Conservation (phyloP, 441 rosid genomes). For the Euphorbia corollata region DNA sequence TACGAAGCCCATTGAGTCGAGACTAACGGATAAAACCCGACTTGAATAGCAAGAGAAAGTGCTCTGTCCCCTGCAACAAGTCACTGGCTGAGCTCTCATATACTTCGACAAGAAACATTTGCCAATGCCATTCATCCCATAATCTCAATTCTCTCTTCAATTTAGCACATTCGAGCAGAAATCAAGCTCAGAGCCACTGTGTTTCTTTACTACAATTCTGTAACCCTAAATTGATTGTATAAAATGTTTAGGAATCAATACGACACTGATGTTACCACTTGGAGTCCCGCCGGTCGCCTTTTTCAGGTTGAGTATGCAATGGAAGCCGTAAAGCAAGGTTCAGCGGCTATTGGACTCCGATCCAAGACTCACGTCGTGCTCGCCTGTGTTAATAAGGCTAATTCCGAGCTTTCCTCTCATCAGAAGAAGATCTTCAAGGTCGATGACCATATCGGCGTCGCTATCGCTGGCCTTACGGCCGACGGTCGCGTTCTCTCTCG, state of each 20-base stretch:
- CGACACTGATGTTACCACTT: slow-evolving; percentile 92
- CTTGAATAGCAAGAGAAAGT: background rate
- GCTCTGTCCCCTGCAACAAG: slow-evolving; percentile 12
- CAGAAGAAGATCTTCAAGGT: slow-evolving; percentile 97
- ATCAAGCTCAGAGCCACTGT: too few relatives aligned
- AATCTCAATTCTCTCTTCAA: background rate
- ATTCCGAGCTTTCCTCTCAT: slow-evolving; percentile 88
- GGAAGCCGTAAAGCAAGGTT: slow-evolving; percentile 99
- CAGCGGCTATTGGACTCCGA: slow-evolving; percentile 95
- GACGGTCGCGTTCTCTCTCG: slow-evolving; percentile 95
- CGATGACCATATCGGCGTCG: slow-evolving; percentile 93
- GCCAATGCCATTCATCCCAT: background rate
- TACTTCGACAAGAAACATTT: too few relatives aligned
- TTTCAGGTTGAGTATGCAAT: slow-evolving; percentile 97
- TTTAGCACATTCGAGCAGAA: background rate
- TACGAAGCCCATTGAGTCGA: background rate
- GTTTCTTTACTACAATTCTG: background rate
- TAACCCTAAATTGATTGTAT: background rate
- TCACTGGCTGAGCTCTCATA: background rate
- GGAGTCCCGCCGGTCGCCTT: slow-evolving; percentile 87
- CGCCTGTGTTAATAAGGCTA: slow-evolving; percentile 84
- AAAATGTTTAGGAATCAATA: slow-evolving; percentile 93
- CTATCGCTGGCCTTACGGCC: slow-evolving; percentile 92
- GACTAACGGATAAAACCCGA: slow-evolving; percentile 4
- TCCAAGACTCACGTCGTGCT: slow-evolving; percentile 80